Base-by-base conservation (phyloP, 495 filamentous ascomycete genomes). In the Aspergillus homomorphus region DNA sequence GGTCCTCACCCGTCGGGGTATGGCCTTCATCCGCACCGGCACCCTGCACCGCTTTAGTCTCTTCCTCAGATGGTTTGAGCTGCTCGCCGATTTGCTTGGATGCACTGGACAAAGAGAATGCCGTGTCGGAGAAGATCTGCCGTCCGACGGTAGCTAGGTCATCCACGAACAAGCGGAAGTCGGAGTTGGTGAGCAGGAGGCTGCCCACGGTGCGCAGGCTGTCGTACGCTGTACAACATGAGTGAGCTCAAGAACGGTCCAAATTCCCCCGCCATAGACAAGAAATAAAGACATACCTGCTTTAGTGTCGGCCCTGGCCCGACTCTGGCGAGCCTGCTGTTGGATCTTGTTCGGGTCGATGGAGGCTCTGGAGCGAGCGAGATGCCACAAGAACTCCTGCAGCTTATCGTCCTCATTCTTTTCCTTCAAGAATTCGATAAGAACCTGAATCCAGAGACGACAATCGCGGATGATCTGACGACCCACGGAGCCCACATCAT, bases 341-440 rank as follows among this genome's bases (percentile, higher is more conserved):
- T 82, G 81, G 53, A 95, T 67, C 54, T 90, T 81, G 18, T 81
- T 80, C 2, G 83, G 76, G 67, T 96, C 88, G 2, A 96, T 64
- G 10, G 82, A 80, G 24, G 92, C 75, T 24, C 81, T 81, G 18
- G 89, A 86, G 64, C 87, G 88, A 53, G 87, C 73, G 53, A 95
- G 71, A 64, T 84, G 92, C 92, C 92, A 98, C 48, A 96, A 76
- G 59, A 96, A 89, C 59, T 96, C 89, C 71, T 98, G 93, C 43
- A 96, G 80, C 65, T 94, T 85, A 72, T 96, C 91, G n/a, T 82
- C 63, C 57, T 76, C 71, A 69, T 96, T 96, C 80, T 96, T 98
- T 58, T 90, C 78, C 55, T 81, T 77, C 22, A 96, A 66, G 15
- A 95, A 72, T 30, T 89, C 84, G 61, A 95, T 92, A 62, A 95